Evolutionary conservation across 768 basidiomycete species (phyloP).

Genomic region (Panaeolus cyanescens): DNA sequence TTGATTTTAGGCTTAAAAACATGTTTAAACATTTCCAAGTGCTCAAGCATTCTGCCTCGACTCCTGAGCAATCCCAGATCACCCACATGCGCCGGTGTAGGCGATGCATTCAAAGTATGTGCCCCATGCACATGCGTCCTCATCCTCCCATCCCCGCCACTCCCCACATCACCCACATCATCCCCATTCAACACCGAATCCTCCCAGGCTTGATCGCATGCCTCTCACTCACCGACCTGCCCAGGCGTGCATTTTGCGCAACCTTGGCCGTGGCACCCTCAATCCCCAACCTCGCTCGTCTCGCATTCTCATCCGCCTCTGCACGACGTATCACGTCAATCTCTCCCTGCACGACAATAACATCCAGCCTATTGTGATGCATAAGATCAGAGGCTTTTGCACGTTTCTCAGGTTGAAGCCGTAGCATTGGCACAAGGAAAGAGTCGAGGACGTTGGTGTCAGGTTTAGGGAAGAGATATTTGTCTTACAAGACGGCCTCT

Average conservation of each 20-base stretch:
- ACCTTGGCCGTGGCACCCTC: conserved; percentile 46
- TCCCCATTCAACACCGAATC: conserved; percentile 42
- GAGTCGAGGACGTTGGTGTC: conserved; percentile 82
- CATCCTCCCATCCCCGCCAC: conserved; percentile 1
- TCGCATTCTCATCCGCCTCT: conserved; percentile 41
- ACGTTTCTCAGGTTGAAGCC: conserved; percentile 85
- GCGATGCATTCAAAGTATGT: conserved; percentile 20
- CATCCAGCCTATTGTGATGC: conserved; percentile 87
- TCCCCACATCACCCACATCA: conserved; percentile 13
- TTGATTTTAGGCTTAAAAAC: too few relatives aligned
- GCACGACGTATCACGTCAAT: conserved; percentile 74
- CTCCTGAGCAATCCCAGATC: conserved; percentile 17
- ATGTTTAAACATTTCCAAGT: too few relatives aligned
- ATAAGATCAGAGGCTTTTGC: conserved; percentile 86
- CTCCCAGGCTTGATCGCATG: conserved; percentile 8
- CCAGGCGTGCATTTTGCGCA: conserved; percentile 31
- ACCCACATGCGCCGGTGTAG: conserved; percentile 9
- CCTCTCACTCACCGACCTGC: conserved; percentile 3
- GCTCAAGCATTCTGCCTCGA: conserved; percentile 14
- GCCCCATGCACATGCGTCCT: conserved; percentile 10
- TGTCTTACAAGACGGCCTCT: conserved; percentile 82
- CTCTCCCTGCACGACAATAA: conserved; percentile 86
- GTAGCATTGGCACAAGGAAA: conserved; percentile 89
- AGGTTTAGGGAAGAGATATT: conserved; percentile 86
- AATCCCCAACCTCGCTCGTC: conserved; percentile 36